These are phyloP conservation scores for Sarocladium brachiariae DNA, from an alignment of 2,329 filamentous ascomycete genomes.

Conservation along the genomic window DNA sequence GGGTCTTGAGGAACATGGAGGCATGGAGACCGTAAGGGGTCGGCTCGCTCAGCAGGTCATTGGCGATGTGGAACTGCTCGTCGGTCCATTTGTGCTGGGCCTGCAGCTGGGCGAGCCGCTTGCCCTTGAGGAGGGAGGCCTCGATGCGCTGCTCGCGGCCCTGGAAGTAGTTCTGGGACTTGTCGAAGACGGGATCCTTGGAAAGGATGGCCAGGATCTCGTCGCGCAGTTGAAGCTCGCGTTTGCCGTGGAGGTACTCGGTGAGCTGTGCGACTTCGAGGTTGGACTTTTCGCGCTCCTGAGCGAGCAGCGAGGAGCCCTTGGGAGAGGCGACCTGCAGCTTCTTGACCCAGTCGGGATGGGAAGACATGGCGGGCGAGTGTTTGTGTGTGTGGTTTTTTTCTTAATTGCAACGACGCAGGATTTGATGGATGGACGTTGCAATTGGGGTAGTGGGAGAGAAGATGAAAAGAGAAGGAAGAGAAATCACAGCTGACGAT, in stretches of 20 bases:
- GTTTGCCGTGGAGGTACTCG: slow-evolving; percentile 61
- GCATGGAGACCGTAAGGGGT: slow-evolving; percentile 27
- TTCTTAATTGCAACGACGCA: neutral
- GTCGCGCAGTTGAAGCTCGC: slow-evolving; percentile 53
- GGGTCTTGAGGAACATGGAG: slow-evolving; percentile 12
- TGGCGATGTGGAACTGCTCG: slow-evolving; percentile 58
- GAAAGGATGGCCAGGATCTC: slow-evolving; percentile 58
- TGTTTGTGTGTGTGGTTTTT: neutral
- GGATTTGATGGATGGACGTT: neutral
- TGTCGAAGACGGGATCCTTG: slow-evolving; percentile 66
- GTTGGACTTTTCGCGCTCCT: slow-evolving; percentile 61
- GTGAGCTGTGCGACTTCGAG: slow-evolving; percentile 61
- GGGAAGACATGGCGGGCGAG: slow-evolving; percentile 12
- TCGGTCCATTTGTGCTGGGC: slow-evolving; percentile 61
- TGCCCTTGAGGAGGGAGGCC: slow-evolving; percentile 61
- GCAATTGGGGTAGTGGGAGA: neutral
- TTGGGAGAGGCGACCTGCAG: slow-evolving; percentile 50
- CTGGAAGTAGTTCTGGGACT: slow-evolving; percentile 69
- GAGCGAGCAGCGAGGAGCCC: slow-evolving; percentile 60
- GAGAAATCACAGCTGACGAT: neutral
- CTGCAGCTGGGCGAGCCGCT: slow-evolving; percentile 60
- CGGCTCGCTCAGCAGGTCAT: slow-evolving; percentile 65
- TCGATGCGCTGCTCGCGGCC: slow-evolving; percentile 64
- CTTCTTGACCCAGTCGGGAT: slow-evolving; percentile 27
- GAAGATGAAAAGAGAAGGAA: neutral